Evolutionary conservation across 225 moss, liverwort and hornwort species (phyloP).

Genomic region (Marchantia paleacea): DNA sequence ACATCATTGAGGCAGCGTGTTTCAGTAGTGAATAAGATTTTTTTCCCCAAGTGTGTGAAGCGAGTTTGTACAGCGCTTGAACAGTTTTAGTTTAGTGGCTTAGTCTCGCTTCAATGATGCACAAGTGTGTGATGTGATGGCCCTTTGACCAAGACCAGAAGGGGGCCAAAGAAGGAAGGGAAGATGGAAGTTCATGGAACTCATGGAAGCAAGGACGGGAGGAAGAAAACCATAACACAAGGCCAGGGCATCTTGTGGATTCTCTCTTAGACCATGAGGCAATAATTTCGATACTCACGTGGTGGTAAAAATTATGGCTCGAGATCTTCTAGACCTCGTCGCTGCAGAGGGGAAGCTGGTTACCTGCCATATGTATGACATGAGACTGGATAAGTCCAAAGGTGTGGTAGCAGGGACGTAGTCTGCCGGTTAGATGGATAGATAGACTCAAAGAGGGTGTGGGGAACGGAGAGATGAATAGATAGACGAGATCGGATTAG

Average conservation of each 20-base stretch:
- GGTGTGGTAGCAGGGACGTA: not conserved
- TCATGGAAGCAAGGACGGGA: no score
- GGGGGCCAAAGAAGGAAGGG: not conserved
- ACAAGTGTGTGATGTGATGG: not conserved
- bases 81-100: not conserved
- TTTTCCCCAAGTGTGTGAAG: no score
- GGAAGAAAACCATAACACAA: not conserved
- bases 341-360: not conserved
- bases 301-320: not conserved
- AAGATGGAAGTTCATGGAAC: not conserved
- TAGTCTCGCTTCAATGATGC: not conserved
- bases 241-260: not conserved
- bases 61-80: no score
- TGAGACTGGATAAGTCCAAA: not conserved
- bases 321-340: not conserved
- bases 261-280: not conserved
- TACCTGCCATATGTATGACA: not conserved
- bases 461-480: not conserved
- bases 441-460: not conserved
- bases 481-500: not conserved
- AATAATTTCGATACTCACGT: not conserved
- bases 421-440: not conserved
- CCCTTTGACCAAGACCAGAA: not conserved
- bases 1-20: no score
- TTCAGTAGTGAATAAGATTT: no score